Evolutionary conservation across 1,139 yeast genomes (phyloP).

Genomic region (Williopsis jadinii): DNA sequence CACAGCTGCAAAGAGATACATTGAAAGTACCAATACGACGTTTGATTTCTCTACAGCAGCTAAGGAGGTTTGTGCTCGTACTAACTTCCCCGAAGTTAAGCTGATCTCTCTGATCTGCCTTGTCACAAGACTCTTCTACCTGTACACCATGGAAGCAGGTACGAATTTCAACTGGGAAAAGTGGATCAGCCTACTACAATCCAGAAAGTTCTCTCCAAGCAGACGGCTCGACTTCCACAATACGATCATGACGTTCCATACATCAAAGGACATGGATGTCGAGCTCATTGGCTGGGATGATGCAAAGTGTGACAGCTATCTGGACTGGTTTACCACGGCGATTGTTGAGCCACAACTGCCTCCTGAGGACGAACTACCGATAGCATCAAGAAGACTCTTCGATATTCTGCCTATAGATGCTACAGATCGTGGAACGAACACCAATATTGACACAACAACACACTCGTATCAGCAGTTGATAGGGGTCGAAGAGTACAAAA

Average conservation of each 20-base stretch:
- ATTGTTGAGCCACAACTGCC: slow-evolving; percentile 20
- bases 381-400: slow-evolving; percentile 25
- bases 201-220: background rate
- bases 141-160: slow-evolving; percentile 1
- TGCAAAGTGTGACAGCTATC: slow-evolving; percentile 32
- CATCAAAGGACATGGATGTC: too few relatives aligned
- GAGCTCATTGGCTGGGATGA: slow-evolving; percentile 32
- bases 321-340: slow-evolving; percentile 38
- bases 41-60: background rate
- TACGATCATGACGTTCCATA: too few relatives aligned
- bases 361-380: slow-evolving; percentile 16
- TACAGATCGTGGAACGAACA: too few relatives aligned
- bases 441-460: background rate
- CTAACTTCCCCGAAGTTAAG: slow-evolving; percentile 15
- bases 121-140: slow-evolving; percentile 15
- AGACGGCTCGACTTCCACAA: slow-evolving; percentile 5
- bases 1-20: slow-evolving; percentile 7
- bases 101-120: slow-evolving; percentile 10
- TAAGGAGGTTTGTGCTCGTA: background rate
- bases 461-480: background rate
- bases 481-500: background rate
- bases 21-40: slow-evolving; percentile 2
- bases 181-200: slow-evolving; percentile 7
- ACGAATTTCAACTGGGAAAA: slow-evolving; percentile 4
- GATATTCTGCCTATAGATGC: slow-evolving; percentile 1